Evolutionary conservation across 1,284 basidiomycete species (phyloP).

Genomic region (Hemileia vastatrix): DNA sequence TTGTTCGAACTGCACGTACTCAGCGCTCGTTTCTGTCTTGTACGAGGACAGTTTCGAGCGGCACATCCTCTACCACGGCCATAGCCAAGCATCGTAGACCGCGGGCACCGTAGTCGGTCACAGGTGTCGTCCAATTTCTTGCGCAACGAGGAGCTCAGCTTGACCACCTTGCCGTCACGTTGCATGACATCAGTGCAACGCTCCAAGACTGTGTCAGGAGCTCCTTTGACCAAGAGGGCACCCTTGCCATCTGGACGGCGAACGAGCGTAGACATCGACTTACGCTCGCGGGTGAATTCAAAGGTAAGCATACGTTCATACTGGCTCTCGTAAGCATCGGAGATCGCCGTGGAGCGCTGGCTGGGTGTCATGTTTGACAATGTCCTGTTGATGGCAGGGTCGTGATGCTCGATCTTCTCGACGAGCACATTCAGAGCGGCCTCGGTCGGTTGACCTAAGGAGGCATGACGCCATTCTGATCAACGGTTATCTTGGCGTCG

Average conservation of each 20-base stretch:
- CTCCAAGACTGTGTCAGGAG: conserved; percentile 86
- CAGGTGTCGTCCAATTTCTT: conserved; percentile 54
- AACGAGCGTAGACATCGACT: conserved; percentile 95
- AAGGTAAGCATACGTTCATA: conserved; percentile 81
- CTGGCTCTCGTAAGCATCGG: conserved; percentile 64
- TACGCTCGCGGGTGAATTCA: conserved; percentile 93
- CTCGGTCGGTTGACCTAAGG: conserved; percentile 83
- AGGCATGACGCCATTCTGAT: background rate
- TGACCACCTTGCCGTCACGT: no score
- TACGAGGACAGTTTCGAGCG: conserved; percentile 68
- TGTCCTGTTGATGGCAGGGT: conserved; percentile 48
- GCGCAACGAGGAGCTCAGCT: conserved; percentile 56
- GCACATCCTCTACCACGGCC: conserved; percentile 69
- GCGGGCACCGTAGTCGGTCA: conserved; percentile 61
- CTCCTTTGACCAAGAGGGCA: conserved; percentile 83
- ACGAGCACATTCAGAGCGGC: conserved; percentile 83
- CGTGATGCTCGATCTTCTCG: conserved; percentile 59
- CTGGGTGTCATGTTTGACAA: conserved; percentile 54
- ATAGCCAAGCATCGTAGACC: conserved; percentile 85
- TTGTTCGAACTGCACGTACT: conserved; percentile 80
- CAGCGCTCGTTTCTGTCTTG: conserved; percentile 60
- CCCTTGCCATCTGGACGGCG: conserved; percentile 51
- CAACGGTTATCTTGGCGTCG: conserved; percentile 64
- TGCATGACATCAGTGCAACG: conserved; percentile 67
- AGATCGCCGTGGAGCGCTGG: conserved; percentile 61